Evolutionary conservation across 305 asterid genomes (phyloP).

Genomic region (Coffea humblotiana): DNA sequence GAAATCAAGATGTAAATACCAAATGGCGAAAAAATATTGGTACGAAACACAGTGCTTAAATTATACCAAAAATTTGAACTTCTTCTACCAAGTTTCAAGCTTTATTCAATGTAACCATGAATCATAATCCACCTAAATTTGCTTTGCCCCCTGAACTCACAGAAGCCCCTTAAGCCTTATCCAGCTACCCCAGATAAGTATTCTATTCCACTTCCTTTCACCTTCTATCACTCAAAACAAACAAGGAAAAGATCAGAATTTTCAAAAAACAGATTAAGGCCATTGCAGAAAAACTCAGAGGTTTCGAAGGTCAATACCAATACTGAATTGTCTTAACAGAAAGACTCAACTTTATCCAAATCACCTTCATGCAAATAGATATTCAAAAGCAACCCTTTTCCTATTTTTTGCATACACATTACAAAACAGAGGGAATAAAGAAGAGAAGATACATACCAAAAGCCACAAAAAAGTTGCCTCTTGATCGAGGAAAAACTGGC

Average conservation of each 20-base stretch:
- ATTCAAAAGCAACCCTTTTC: neutral
- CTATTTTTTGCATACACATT: neutral
- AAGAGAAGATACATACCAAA: constrained; percentile 7
- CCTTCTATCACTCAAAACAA: neutral
- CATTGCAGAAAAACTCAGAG: neutral
- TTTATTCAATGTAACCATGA: neutral
- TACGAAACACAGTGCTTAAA: neutral
- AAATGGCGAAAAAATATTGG: neutral
- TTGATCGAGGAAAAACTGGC: neutral
- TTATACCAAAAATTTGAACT: neutral
- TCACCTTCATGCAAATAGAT: neutral
- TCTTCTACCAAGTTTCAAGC: neutral
- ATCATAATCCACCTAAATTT: neutral
- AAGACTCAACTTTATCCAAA: neutral
- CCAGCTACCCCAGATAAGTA: neutral
- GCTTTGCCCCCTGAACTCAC: neutral
- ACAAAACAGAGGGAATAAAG: neutral
- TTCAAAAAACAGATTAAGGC: neutral
- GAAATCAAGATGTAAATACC: neutral
- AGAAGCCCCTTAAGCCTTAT: neutral
- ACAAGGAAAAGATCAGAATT: neutral
- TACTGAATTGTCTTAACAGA: neutral
- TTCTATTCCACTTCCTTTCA: neutral
- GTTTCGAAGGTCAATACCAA: neutral
- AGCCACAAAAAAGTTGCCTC: constrained; percentile 7